Conservation (phyloP, 2,329 filamentous ascomycete genomes). For the Dactylella cylindrospora region DNA sequence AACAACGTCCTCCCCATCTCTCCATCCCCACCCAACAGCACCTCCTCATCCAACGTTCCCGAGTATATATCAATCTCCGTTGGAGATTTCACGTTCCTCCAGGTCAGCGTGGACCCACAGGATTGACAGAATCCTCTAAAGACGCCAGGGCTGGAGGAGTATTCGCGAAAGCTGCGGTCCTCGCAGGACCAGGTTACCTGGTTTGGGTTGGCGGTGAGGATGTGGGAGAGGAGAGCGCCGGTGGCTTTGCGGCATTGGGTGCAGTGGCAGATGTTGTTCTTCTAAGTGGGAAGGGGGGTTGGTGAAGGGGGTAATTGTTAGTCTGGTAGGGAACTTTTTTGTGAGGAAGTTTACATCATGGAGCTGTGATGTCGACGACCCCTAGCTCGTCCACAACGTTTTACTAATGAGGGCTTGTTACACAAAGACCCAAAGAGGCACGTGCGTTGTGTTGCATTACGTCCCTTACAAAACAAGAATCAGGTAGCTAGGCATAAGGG, state of each 20-base stretch:
- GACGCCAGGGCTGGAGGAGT: constrained; percentile 53
- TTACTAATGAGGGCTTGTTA: too few species aligned
- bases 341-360: too few species aligned
- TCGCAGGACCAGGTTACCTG: constrained; percentile 52
- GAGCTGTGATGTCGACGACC: too few species aligned
- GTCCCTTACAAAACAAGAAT: too few species aligned
- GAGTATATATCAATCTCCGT: constrained; percentile 44
- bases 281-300: constrained; percentile 6
- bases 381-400: too few species aligned
- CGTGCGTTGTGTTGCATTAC: too few species aligned
- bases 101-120: constrained; percentile 59
- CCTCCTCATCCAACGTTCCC: constrained; percentile 48
- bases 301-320: too few species aligned
- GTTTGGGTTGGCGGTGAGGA: constrained; percentile 52
- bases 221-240: constrained; percentile 56
- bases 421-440: too few species aligned
- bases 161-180: constrained; percentile 48
- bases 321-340: too few species aligned
- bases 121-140: constrained; percentile 57
- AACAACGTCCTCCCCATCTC: constrained; percentile 54
- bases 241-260: constrained; percentile 60
- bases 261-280: constrained; percentile 60
- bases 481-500: too few species aligned
- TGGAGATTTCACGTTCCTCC: constrained; percentile 49
- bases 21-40: constrained; percentile 38